Conservation (phyloP, 2,329 filamentous ascomycete genomes). For the Incumbomyces delicatus region DNA sequence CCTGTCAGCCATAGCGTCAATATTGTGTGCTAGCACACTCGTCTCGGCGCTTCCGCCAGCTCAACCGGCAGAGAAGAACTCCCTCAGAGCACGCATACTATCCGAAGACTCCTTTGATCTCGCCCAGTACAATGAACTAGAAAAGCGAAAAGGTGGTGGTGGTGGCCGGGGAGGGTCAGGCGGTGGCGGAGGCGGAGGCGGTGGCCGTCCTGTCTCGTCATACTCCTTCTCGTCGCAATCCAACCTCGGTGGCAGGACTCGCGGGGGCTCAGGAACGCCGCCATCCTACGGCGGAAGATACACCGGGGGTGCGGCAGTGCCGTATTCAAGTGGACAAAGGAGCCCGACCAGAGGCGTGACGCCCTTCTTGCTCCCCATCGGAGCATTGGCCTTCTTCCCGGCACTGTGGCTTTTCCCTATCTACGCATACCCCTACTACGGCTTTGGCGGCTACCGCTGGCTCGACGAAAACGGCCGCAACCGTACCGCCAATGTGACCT, state of each 20-base stretch:
- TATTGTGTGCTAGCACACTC: conserved; percentile 2
- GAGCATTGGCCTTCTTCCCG: conserved; percentile 40
- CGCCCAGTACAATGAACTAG: conserved; percentile 10
- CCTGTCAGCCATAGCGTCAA: background rate
- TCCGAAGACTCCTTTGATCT: background rate
- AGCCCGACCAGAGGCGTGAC: conserved; percentile 39
- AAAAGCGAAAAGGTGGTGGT: conserved; percentile 20
- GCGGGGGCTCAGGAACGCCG: conserved; percentile 31
- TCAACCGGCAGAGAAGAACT: conserved; percentile 1
- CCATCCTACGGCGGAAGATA: conserved; percentile 45
- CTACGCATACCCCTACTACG: conserved; percentile 46
- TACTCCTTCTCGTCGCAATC: conserved; percentile 18
- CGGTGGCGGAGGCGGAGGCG: conserved; percentile 7
- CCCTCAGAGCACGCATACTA: background rate
- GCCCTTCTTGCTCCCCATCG: conserved; percentile 40
- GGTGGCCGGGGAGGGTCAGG: conserved; percentile 8
- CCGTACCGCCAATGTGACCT: conserved; percentile 40
- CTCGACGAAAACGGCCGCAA: conserved; percentile 28
- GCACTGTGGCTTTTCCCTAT: conserved; percentile 45
- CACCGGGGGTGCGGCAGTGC: conserved; percentile 42
- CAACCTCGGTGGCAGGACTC: conserved; percentile 26
- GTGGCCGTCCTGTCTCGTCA: conserved; percentile 11
- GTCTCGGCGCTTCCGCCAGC: conserved; percentile 10
- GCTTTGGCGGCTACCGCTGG: conserved; percentile 36
- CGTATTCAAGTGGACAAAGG: conserved; percentile 39